Evolutionary conservation across 345 rosid species (phyloP).

Genomic region (Eutrema yunnanense): DNA sequence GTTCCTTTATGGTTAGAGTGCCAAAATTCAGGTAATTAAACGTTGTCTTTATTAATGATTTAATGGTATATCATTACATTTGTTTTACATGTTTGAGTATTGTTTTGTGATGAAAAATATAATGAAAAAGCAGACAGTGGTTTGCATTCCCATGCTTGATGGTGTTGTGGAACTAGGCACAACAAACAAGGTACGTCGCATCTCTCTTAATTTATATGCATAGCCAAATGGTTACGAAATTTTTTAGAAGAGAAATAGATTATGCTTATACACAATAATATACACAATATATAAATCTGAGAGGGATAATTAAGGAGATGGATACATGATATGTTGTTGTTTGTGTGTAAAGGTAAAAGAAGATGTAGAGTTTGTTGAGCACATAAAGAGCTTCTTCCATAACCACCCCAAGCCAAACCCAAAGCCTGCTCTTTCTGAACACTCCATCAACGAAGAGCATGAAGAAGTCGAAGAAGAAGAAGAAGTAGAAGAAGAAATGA

Average conservation of each 20-base stretch:
- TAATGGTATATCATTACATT: neutral
- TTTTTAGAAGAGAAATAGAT: neutral
- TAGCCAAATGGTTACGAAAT: neutral
- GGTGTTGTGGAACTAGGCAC: slow-evolving; percentile 90
- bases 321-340: neutral
- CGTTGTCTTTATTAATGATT: neutral
- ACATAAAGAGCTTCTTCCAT: slow-evolving; percentile 53
- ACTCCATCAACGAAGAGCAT: slow-evolving; percentile 59
- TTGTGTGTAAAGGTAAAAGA: slow-evolving; percentile 47
- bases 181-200: slow-evolving; percentile 50
- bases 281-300: neutral
- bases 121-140: slow-evolving; percentile 57
- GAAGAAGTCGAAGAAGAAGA: slow-evolving; percentile 42
- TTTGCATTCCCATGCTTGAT: slow-evolving; percentile 84
- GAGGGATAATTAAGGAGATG: neutral
- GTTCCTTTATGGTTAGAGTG: slow-evolving; percentile 14
- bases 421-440: slow-evolving; percentile 72
- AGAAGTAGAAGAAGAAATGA: slow-evolving; percentile 38
- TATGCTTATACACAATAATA: neutral
- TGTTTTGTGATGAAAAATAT: neutral
- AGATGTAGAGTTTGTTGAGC: slow-evolving; percentile 47
- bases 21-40: slow-evolving; percentile 16
- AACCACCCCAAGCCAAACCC: slow-evolving; percentile 42
- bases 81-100: neutral
- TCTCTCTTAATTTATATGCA: neutral